phyloP scores from a whole-genome alignment of 192 early-diverging fungal species.

The Mortierella antarctica region DNA sequence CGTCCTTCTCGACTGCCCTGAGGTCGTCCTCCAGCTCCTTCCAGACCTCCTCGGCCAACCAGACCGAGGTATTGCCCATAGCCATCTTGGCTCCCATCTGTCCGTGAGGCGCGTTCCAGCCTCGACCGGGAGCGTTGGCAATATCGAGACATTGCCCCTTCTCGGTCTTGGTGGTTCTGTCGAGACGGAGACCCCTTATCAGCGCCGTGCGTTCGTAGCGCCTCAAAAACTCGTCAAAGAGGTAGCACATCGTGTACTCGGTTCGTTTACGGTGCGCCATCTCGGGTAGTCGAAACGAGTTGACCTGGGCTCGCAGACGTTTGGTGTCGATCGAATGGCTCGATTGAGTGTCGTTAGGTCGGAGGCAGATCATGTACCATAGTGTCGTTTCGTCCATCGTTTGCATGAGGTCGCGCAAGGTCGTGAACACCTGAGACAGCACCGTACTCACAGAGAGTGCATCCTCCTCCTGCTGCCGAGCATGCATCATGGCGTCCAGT shows the following conservation, averaged over 20 bases:
- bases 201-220: slow-evolving; percentile 73
- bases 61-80: slow-evolving; percentile 69
- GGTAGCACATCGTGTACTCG: slow-evolving; percentile 78
- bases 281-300: slow-evolving; percentile 75
- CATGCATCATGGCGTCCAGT: slow-evolving; percentile 27
- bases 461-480: slow-evolving; percentile 49
- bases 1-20: slow-evolving; percentile 69
- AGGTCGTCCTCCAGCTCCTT: slow-evolving; percentile 72
- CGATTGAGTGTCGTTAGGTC: slow-evolving; percentile 69
- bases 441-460: slow-evolving; percentile 59
- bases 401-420: slow-evolving; percentile 81
- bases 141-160: slow-evolving; percentile 32
- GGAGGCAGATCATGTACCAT: slow-evolving; percentile 88
- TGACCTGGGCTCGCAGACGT: slow-evolving; percentile 76
- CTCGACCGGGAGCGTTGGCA: slow-evolving; percentile 29
- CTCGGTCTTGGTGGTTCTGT: slow-evolving; percentile 28
- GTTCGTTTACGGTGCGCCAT: slow-evolving; percentile 69
- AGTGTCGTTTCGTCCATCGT: slow-evolving; percentile 80
- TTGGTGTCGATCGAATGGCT: slow-evolving; percentile 66
- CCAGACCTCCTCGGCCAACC: slow-evolving; percentile 73
- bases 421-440: slow-evolving; percentile 68
- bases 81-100: slow-evolving; percentile 63
- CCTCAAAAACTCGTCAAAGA: slow-evolving; percentile 76
- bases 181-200: slow-evolving; percentile 10
- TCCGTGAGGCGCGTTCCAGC: slow-evolving; percentile 49